phyloP scores from a whole-genome alignment of 768 basidiomycete genomes.

The Terana coerulea region DNA sequence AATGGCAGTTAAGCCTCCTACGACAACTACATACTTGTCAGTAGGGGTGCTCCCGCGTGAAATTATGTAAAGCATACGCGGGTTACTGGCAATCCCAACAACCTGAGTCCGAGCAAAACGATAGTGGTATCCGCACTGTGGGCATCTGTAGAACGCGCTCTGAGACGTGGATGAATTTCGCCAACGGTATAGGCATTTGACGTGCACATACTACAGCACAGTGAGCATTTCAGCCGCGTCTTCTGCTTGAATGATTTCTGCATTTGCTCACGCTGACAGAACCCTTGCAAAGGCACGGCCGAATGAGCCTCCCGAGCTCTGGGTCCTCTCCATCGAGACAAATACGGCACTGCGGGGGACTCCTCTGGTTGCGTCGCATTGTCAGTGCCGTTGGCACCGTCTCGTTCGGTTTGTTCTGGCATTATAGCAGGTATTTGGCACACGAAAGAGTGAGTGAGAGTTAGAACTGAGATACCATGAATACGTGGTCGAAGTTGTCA shows the following conservation, averaged over 20 bases:
- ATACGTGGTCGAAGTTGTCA: conserved; percentile 1
- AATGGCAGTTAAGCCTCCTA: conserved; percentile 56
- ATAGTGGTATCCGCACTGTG: conserved; percentile 77
- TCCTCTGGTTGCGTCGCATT: conserved; percentile 1
- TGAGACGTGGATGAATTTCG: conserved; percentile 56
- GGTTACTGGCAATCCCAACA: conserved; percentile 74
- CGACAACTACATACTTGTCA: conserved; percentile 45
- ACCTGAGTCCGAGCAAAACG: conserved; percentile 69
- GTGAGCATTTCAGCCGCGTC: background rate
- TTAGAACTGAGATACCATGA: background rate
- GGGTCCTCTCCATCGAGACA: conserved; percentile 71
- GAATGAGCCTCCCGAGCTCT: conserved; percentile 71
- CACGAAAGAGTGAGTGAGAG: background rate
- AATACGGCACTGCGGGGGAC: conserved; percentile 73
- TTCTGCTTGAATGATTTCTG: background rate
- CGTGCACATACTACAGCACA: conserved; percentile 64
- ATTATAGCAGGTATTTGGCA: background rate
- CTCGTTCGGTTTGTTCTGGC: conserved; percentile 6
- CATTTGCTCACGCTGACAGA: conserved; percentile 56
- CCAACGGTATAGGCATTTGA: conserved; percentile 76
- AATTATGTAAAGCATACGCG: conserved; percentile 39
- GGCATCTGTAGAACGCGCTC: conserved; percentile 74
- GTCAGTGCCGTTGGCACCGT: background rate
- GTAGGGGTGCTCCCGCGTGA: conserved; percentile 6
- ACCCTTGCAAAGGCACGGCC: conserved; percentile 78